Evolutionary conservation across 2,329 filamentous ascomycete genomes (phyloP).

Genomic region (Monosporascus sp.): DNA sequence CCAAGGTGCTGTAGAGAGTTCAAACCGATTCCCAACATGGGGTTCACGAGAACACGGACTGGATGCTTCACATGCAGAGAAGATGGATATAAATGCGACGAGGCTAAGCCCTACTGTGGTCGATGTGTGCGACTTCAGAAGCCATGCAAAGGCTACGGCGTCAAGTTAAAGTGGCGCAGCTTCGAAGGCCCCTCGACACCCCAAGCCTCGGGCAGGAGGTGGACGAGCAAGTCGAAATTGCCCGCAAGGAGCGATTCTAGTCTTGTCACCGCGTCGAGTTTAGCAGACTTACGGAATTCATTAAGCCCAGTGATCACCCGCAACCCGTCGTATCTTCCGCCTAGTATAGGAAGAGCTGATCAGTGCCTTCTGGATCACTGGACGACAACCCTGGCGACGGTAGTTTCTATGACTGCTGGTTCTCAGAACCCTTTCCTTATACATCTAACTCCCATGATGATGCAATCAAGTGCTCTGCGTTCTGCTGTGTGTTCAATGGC

Average conservation of each 20-base stretch:
- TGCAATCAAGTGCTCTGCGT: conserved; percentile 20
- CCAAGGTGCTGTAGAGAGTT: too few relatives aligned
- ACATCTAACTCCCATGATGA: conserved; percentile 26
- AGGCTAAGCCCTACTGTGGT: conserved; percentile 24
- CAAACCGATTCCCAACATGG: neutral
- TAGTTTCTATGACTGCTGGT: conserved; percentile 23
- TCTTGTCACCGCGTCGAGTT: neutral
- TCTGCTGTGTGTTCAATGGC: conserved; percentile 26
- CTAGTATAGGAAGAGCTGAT: conserved; percentile 7
- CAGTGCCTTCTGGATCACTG: conserved; percentile 25
- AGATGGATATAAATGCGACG: conserved; percentile 30
- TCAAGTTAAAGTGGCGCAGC: conserved; percentile 23
- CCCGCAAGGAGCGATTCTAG: neutral
- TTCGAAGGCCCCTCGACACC: conserved; percentile 6
- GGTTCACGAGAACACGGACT: conserved; percentile 22
- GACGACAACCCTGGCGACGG: conserved; percentile 17
- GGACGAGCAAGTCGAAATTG: conserved; percentile 2
- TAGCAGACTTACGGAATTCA: neutral
- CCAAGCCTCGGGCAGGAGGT: conserved; percentile 3
- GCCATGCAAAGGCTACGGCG: conserved; percentile 25
- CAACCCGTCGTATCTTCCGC: conserved; percentile 9
- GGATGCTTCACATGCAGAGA: conserved; percentile 24
- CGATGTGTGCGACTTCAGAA: conserved; percentile 25
- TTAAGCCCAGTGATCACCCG: neutral
- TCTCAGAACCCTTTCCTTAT: conserved; percentile 23